These are phyloP conservation scores for Phytophthora aleatoria DNA, from an alignment of 352 stramenopile genomes.

Conservation along the genomic window DNA sequence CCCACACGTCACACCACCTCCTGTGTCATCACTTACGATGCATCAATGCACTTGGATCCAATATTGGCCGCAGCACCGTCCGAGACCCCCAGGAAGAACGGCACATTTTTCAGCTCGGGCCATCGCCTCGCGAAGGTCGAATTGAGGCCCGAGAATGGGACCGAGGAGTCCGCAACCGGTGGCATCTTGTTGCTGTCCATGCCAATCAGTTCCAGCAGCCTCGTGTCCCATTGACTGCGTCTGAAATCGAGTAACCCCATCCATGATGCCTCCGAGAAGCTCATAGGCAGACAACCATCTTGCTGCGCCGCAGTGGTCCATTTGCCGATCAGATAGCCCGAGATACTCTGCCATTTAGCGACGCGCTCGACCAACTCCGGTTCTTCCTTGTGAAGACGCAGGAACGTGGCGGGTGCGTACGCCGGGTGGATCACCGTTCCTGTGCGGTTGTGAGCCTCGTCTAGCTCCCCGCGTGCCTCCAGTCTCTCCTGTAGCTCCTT, in stretches of 20 bases:
- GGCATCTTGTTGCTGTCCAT: conserved; percentile 81
- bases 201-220: conserved; percentile 72
- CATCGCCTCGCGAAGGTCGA: conserved; percentile 67
- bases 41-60: conserved; percentile 91
- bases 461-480: conserved; percentile 36
- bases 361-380: conserved; percentile 51
- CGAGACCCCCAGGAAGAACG: conserved; percentile 91
- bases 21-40: conserved; percentile 46
- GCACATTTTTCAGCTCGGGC: conserved; percentile 63
- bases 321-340: conserved; percentile 85
- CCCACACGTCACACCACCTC: background rate
- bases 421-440: conserved; percentile 85
- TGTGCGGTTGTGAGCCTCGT: conserved; percentile 74
- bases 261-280: conserved; percentile 95
- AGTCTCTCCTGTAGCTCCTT: conserved; percentile 57
- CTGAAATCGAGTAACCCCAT: conserved; percentile 93
- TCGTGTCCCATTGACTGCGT: conserved; percentile 82
- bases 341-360: conserved; percentile 90
- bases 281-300: conserved; percentile 74
- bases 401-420: conserved; percentile 91
- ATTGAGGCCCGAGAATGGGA: conserved; percentile 61
- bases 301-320: conserved; percentile 67
- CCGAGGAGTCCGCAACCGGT: conserved; percentile 64
- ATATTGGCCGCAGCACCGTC: conserved; percentile 95
- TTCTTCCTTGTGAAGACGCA: conserved; percentile 77